Evolutionary conservation across 345 rosid species (phyloP), one percentile per base, ranked within the genome.

Genomic region (Lagerstroemia speciosa): DNA sequence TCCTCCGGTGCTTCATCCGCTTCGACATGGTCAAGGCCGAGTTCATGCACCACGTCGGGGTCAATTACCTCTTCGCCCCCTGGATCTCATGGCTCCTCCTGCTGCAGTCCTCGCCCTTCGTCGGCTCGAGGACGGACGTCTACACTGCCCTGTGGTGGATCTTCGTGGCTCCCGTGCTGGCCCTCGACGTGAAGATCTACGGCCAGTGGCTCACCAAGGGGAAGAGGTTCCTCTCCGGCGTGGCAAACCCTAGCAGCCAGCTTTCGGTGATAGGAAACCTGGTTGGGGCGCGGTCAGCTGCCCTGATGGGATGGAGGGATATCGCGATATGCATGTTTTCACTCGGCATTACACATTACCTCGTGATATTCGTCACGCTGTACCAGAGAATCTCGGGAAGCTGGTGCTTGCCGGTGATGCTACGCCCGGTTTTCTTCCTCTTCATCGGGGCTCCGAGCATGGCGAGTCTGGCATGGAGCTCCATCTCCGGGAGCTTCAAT

Each of bases 11-110:
- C 72, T 9, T 76, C 17, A 77, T 79, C 66, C 70, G 65, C 74
- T 83, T 76, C 41, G 60, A 79, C 60, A 70, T 52, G 78, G 84
- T 85, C 69, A 75, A 79, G 57, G 73, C 73, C n/a, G 89, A 85
- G 85, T 85, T 85, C 76, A 36, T 77, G 60, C 81, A 85, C 69
- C 77, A 70, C 53, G 55, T 79, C 2, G 73, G 82, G 30, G 79
- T 70, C 29, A 79, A 75, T 66, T 75, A 75, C 68, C 33, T 79
- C 46, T 79, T 72, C 16, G 75, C 79, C 1, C 82, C 82, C 0
- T 79, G 70, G 75, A 79, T 75, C 37, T 79, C 77, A 3, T 75
- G 74, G 72, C 79, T 79, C 64, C 75, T 79, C 46, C 70, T 79
- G 55, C 79, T 79, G 31, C 82, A 79, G 11, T 75, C 77, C 5